Conservation (phyloP, 495 filamentous ascomycete genomes). For the Arthonia radiata region DNA sequence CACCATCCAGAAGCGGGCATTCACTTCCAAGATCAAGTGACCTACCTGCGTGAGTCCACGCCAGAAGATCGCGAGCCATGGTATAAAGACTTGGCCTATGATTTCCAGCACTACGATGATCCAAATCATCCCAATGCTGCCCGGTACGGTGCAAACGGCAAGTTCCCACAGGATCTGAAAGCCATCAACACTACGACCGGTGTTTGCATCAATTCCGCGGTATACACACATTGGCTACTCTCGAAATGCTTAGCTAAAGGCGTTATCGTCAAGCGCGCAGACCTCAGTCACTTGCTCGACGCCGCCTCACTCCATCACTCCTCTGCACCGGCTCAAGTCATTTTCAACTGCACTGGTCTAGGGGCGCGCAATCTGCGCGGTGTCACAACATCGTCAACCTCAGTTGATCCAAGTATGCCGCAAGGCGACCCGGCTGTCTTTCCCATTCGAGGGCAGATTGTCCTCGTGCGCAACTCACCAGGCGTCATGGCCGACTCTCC, state of each 20-base stretch:
- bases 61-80: slow-evolving; percentile 34
- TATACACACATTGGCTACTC: slow-evolving; percentile 69
- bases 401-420: too few species aligned
- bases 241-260: slow-evolving; percentile 50
- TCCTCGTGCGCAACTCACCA: slow-evolving; percentile 65
- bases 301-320: slow-evolving; percentile 39
- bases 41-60: background rate
- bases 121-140: too few species aligned
- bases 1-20: slow-evolving; percentile 71
- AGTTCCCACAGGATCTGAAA: slow-evolving; percentile 35
- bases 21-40: slow-evolving; percentile 46
- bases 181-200: slow-evolving; percentile 51
- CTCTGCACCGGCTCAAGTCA: slow-evolving; percentile 35
- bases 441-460: slow-evolving; percentile 67
- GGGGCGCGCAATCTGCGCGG: slow-evolving; percentile 51
- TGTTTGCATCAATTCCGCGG: slow-evolving; percentile 70
- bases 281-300: slow-evolving; percentile 47
- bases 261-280: slow-evolving; percentile 32
- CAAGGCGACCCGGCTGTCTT: slow-evolving; percentile 45
- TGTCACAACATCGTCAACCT: too few species aligned
- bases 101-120: too few species aligned
- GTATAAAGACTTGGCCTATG: slow-evolving; percentile 58
- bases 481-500: slow-evolving; percentile 42
- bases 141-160: too few species aligned
- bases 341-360: slow-evolving; percentile 78